Evolutionary conservation across 192 early-diverging fungal genomes (phyloP).

Genomic region (Funneliformis mosseae): DNA sequence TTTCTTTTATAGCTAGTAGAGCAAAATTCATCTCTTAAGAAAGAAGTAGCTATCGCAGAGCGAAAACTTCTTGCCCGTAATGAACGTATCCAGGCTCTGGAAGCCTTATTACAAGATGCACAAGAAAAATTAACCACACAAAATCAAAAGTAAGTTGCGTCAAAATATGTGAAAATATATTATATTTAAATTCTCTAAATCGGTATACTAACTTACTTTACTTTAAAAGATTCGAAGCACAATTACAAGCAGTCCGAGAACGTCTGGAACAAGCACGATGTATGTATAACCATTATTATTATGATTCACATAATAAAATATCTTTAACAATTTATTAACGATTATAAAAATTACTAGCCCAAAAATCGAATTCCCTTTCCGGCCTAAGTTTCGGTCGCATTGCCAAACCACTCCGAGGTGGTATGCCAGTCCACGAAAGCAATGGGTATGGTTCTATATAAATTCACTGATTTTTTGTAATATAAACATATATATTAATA

Average conservation of each 20-base stretch:
- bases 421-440: slow-evolving; percentile 40
- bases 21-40: slow-evolving; percentile 95
- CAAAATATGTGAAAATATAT: neutral
- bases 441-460: neutral
- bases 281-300: slow-evolving; percentile 36
- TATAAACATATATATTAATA: neutral
- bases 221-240: slow-evolving; percentile 73
- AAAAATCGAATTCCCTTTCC: slow-evolving; percentile 43
- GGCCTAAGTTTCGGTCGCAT: slow-evolving; percentile 71
- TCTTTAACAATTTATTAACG: neutral
- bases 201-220: neutral
- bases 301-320: neutral
- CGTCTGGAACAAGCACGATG: slow-evolving; percentile 80
- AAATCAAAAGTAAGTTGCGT: slow-evolving; percentile 60
- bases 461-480: neutral
- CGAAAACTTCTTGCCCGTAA: slow-evolving; percentile 91
- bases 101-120: slow-evolving; percentile 78
- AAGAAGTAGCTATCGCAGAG: slow-evolving; percentile 86
- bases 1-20: slow-evolving; percentile 72
- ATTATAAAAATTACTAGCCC: slow-evolving; percentile 33
- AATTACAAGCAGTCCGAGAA: slow-evolving; percentile 74
- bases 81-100: slow-evolving; percentile 92
- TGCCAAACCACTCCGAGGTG: slow-evolving; percentile 92
- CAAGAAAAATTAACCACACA: slow-evolving; percentile 80
- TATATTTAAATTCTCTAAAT: neutral